A percentile compares a stretch with the other conserved stretches of the same genome.
Evolutionary conservation across 2,329 filamentous ascomycete genomes (phyloP).

Genomic region (Pestalotiopsis sp.): DNA sequence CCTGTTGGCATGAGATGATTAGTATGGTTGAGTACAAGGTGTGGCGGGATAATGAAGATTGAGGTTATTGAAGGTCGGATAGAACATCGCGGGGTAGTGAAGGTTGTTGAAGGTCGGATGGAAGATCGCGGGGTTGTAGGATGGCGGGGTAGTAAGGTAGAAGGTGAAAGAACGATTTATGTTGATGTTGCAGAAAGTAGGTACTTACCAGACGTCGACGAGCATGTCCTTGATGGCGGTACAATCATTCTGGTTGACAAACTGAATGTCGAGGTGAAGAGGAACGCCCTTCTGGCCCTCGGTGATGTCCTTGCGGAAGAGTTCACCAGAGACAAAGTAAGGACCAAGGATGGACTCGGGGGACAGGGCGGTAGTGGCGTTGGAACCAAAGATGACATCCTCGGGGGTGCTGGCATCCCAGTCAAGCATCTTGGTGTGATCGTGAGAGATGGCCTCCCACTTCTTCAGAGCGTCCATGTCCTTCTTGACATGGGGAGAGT

Average conservation of each 20-base stretch:
- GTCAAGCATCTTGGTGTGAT: neutral
- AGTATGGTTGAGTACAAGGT: too few relatives aligned
- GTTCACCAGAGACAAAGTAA: conserved; percentile 57
- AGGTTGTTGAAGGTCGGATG: neutral
- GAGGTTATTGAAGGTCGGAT: neutral
- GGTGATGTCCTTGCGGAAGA: conserved; percentile 49
- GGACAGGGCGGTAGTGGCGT: conserved; percentile 51
- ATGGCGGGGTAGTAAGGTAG: neutral
- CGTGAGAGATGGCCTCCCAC: neutral
- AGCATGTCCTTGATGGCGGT: conserved; percentile 48
- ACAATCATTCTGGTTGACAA: conserved; percentile 57
- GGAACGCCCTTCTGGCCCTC: conserved; percentile 51
- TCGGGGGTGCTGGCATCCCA: conserved; percentile 37
- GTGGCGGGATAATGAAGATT: neutral
- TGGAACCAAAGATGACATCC: conserved; percentile 41
- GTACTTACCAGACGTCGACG: conserved; percentile 55
- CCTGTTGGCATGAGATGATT: neutral
- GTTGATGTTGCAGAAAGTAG: neutral
- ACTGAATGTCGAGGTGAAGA: conserved; percentile 53
- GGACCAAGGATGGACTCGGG: conserved; percentile 57
- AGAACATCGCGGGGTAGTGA: neutral
- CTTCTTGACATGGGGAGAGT: neutral
- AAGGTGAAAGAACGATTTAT: neutral
- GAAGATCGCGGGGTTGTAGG: neutral
- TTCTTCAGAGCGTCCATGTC: neutral